Base-by-base conservation (phyloP, 2,329 filamentous ascomycete genomes). In the Samsoniella hepiali region DNA sequence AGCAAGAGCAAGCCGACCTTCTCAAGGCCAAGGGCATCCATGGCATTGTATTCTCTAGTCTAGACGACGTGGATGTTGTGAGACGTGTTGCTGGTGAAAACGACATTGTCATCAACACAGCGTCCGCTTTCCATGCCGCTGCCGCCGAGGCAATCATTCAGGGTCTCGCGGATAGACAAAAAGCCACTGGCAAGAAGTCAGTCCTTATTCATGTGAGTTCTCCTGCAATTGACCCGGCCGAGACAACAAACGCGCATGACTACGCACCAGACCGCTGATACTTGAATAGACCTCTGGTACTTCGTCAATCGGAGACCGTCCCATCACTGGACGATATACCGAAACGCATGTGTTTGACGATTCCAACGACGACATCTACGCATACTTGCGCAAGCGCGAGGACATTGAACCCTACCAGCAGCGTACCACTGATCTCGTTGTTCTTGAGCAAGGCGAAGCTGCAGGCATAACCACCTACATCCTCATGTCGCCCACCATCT, bases 401-500 rank as follows among this genome's bases (percentile, higher is more conserved):
- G 69, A 65, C 0, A 44, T 67, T 0, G 71, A 77, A 27, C 64
- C 71, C 0, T 82, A 81, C 63, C 65, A 67, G 1, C 80, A 82
- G 66, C 77, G 81, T 13, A 77, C 75, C 0, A 75, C 77, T 2
- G 80, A 82, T 63, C 66, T 84, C 7, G 69, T 71, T 3, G 77
- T 81, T 13, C 67, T 81, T 1, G 72, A 78, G 6, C 68, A 69
- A 1, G 78, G 79, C 1, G 65, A 78, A 17, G 42, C 50, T 5
- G 50, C 42, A 4, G 59, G 34, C 10, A 76, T 85, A 2, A 76
- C 76, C 63, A 80, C 81, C 0, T 72, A 78, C 51, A 74, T 81
- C 54, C 71, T 84, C 51, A 80, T 80, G 74, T 72, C 75, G 0
- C 79, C 79, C 0, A 75, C 76, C 3, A 80, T 84, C 54, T 84